phyloP scores from a whole-genome alignment of 2,329 filamentous ascomycete genomes.

The Cadophora malorum region DNA sequence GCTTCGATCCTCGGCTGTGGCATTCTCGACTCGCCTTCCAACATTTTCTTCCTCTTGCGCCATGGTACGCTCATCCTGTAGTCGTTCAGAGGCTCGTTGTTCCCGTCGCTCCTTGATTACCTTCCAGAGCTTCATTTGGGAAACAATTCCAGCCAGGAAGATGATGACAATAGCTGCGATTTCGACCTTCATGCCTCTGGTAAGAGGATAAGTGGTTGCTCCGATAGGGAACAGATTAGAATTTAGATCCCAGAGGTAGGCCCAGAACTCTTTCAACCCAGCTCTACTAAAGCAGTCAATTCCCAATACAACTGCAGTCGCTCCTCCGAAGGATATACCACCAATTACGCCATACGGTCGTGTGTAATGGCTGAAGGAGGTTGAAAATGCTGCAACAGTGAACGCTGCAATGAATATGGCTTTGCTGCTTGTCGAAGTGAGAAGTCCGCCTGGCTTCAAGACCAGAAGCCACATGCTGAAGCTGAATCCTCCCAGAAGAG shows the following conservation, averaged over 20 bases:
- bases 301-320: conserved; percentile 79
- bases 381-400: conserved; percentile 69
- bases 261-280: conserved; percentile 96
- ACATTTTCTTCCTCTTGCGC: conserved; percentile 72
- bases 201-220: conserved; percentile 82
- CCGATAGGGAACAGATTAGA: conserved; percentile 78
- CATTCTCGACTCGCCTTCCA: conserved; percentile 69
- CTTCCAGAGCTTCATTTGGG: conserved; percentile 86
- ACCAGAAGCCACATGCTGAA: conserved; percentile 77
- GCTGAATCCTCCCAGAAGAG: conserved; percentile 45
- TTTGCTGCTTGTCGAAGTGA: conserved; percentile 66
- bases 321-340: conserved; percentile 80
- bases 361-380: conserved; percentile 81
- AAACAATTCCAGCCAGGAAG: conserved; percentile 76
- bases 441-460: conserved; percentile 76
- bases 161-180: conserved; percentile 79
- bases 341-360: conserved; percentile 79
- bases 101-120: conserved; percentile 70
- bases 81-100: conserved; percentile 56
- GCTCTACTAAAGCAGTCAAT: conserved; percentile 90
- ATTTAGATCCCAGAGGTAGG: conserved; percentile 88
- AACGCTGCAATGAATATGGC: conserved; percentile 79
- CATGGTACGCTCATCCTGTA: conserved; percentile 59
- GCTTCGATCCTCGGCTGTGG: conserved; percentile 64
- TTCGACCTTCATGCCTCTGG: conserved; percentile 85